Conservation (phyloP, 2,329 filamentous ascomycete species). For the Phyllachora maydis region DNA sequence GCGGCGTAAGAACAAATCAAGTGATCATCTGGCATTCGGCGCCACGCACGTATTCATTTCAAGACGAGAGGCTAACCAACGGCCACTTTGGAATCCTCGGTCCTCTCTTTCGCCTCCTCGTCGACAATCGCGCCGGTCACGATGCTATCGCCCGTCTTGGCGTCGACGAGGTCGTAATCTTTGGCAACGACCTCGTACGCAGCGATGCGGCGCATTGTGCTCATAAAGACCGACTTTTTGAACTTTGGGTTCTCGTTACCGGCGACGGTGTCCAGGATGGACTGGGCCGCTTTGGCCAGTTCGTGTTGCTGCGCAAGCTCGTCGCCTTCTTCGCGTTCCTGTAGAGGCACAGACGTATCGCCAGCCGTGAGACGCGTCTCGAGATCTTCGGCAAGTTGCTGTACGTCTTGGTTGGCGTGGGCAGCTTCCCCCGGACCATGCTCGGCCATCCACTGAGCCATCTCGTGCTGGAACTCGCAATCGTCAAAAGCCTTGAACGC, state of each 20-base stretch:
- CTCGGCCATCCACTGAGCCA: slow-evolving; percentile 12
- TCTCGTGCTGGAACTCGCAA: slow-evolving; percentile 8
- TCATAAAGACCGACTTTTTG: slow-evolving; percentile 55
- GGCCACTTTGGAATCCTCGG: background rate
- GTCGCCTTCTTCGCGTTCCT: slow-evolving; percentile 11
- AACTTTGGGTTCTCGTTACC: slow-evolving; percentile 56
- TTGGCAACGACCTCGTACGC: slow-evolving; percentile 53
- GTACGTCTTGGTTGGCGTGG: slow-evolving; percentile 1
- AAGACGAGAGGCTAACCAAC: too few relatives aligned
- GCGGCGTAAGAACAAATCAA: too few relatives aligned
- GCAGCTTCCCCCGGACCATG: slow-evolving; percentile 10
- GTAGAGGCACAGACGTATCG: slow-evolving; percentile 5
- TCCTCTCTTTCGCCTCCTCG: background rate
- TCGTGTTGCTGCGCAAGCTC: slow-evolving; percentile 34
- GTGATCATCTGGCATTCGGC: too few relatives aligned
- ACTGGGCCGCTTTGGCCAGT: slow-evolving; percentile 49
- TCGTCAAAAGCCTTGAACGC: slow-evolving; percentile 1
- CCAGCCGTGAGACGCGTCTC: too few relatives aligned
- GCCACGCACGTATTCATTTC: too few relatives aligned
- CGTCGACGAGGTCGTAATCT: slow-evolving; percentile 22
- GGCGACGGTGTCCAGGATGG: slow-evolving; percentile 47
- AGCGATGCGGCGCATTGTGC: slow-evolving; percentile 55
- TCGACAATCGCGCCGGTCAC: background rate
- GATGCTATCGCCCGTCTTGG: slow-evolving; percentile 7
- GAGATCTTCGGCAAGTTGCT: slow-evolving; percentile 6